These are phyloP conservation scores for Nepenthes mirabilis DNA, from an alignment of 148 eudicot genomes.

Conservation along the genomic window DNA sequence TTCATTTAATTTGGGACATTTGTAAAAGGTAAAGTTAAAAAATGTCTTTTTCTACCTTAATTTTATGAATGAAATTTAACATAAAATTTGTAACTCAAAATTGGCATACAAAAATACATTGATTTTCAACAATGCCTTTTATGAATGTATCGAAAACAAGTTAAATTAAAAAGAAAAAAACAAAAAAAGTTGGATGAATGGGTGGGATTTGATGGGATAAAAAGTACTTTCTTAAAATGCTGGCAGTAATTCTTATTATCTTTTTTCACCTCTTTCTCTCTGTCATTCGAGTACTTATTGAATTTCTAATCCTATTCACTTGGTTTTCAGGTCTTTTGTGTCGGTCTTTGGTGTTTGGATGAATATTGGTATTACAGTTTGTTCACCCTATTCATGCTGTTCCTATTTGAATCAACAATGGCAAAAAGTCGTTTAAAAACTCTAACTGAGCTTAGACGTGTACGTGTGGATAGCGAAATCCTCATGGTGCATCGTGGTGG, in stretches of 20 bases:
- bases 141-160: too few relatives aligned
- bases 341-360: constrained; percentile 94
- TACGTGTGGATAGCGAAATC: constrained; percentile 80
- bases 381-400: constrained; percentile 89
- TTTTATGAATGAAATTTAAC: too few relatives aligned
- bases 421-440: constrained; percentile 94
- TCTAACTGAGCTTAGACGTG: constrained; percentile 94
- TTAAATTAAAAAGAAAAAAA: too few relatives aligned
- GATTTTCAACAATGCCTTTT: too few relatives aligned
- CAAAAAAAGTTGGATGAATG: too few relatives aligned
- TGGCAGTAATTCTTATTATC: background rate
- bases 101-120: too few relatives aligned
- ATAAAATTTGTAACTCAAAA: too few relatives aligned
- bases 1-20: too few relatives aligned
- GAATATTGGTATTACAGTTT: constrained; percentile 97
- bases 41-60: too few relatives aligned
- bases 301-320: background rate
- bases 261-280: background rate
- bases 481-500: constrained; percentile 92
- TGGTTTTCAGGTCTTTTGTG: constrained; percentile 73
- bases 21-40: too few relatives aligned
- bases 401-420: constrained; percentile 98
- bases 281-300: background rate
- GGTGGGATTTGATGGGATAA: too few relatives aligned
- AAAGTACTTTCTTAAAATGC: too few relatives aligned